Percentiles rank a stretch among this genome's conserved stretches.
Evolutionary conservation across 108 stramenopile species (phyloP).

Genomic region (Pinguiococcus pyrenoidosus): DNA sequence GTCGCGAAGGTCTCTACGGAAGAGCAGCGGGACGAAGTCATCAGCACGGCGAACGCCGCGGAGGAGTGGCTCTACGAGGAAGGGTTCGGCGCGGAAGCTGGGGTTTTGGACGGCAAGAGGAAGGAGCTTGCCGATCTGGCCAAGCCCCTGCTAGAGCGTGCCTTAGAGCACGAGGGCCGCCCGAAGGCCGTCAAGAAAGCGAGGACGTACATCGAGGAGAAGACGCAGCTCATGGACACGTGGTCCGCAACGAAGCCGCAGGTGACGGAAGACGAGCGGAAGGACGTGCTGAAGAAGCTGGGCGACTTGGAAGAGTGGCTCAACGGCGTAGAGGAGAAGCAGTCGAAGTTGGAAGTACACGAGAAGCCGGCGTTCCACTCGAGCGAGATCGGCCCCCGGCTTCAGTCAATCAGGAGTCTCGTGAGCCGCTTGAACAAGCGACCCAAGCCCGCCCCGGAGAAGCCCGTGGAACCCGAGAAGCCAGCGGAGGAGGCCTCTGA

Average conservation of each 20-base stretch:
- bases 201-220: background rate
- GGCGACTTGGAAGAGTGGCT: conserved; percentile 57
- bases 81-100: conserved; percentile 67
- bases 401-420: background rate
- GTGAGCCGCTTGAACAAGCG: background rate
- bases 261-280: conserved; percentile 77
- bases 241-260: conserved; percentile 73
- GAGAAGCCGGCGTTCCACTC: conserved; percentile 68
- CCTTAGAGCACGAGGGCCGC: conserved; percentile 61
- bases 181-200: background rate
- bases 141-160: too few relatives aligned
- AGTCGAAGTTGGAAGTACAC: conserved; percentile 48
- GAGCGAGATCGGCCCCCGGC: conserved; percentile 53
- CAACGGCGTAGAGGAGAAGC: conserved; percentile 50
- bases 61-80: conserved; percentile 97
- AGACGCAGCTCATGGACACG: conserved; percentile 7
- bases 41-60: conserved; percentile 49
- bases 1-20: conserved; percentile 69
- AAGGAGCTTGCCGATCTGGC: conserved; percentile 66
- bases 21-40: conserved; percentile 73
- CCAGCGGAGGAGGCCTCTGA: background rate
- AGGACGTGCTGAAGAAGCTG: conserved; percentile 57
- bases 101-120: conserved; percentile 61
- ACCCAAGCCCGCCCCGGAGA: conserved; percentile 32
- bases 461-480: conserved; percentile 33